Conservation (phyloP, 352 stramenopile genomes). For the Phytophthora lateralis region DNA sequence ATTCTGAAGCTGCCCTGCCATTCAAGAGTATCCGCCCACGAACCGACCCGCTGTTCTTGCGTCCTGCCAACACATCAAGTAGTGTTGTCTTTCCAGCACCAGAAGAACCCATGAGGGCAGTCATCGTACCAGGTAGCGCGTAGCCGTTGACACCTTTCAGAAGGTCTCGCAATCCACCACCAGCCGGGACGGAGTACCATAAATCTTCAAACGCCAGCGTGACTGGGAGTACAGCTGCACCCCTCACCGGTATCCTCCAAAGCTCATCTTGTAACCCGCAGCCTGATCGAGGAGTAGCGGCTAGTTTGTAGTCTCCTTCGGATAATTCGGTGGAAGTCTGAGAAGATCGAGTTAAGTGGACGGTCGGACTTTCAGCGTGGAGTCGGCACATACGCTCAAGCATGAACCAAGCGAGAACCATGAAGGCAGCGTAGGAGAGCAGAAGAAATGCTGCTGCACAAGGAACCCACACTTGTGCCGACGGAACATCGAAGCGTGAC, state of each 20-base stretch:
- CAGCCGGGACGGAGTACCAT: conserved; percentile 36
- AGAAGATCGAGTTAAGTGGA: background rate
- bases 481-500: conserved; percentile 10
- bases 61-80: conserved; percentile 90
- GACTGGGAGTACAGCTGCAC: conserved; percentile 18
- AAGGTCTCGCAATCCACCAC: conserved; percentile 41
- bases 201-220: conserved; percentile 42
- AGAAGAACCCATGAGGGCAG: conserved; percentile 61
- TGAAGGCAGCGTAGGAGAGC: conserved; percentile 12
- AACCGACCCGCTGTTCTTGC: conserved; percentile 80
- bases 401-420: conserved; percentile 15
- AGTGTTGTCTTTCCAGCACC: conserved; percentile 92
- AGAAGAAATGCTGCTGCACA: conserved; percentile 10
- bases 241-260: background rate
- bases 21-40: conserved; percentile 53
- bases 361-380: conserved; percentile 8
- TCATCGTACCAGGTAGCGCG: conserved; percentile 26
- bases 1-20: conserved; percentile 25
- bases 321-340: background rate
- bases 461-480: conserved; percentile 12
- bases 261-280: background rate
- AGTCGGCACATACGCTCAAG: conserved; percentile 18
- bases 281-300: background rate
- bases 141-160: conserved; percentile 53
- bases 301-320: conserved; percentile 9